Evolutionary conservation across 225 moss, liverwort and hornwort genomes (phyloP).

Genomic region (Neckera pumila): DNA sequence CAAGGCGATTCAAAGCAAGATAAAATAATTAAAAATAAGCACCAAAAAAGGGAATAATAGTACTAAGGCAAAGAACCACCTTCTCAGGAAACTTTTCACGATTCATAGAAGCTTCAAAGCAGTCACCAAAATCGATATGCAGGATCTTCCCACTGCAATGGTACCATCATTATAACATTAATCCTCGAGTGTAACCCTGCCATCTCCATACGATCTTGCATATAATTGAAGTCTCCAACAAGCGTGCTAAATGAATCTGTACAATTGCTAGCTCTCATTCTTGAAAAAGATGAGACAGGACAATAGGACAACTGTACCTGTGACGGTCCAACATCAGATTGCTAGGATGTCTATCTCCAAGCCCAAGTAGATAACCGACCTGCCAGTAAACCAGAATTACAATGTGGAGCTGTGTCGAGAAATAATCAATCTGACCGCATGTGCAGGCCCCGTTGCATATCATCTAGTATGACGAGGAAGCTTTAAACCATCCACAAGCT

Average conservation of each 20-base stretch:
- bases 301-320: conserved; percentile 29
- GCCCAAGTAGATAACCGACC: conserved; percentile 94
- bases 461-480: neutral
- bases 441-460: neutral
- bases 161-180: neutral
- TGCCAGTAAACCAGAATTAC: conserved; percentile 15
- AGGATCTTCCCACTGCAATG: conserved; percentile 81
- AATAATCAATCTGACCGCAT: neutral
- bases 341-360: conserved; percentile 97
- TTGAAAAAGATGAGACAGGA: neutral
- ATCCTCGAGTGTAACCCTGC: neutral
- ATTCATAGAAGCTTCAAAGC: conserved; percentile 99
- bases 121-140: conserved; percentile 99
- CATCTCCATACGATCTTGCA: neutral
- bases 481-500: neutral
- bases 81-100: conserved; percentile 99
- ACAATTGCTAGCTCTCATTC: neutral
- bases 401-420: neutral
- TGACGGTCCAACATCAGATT: conserved; percentile 95
- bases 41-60: neutral
- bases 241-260: neutral
- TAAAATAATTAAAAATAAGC: neutral
- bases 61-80: conserved; percentile 11
- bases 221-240: neutral
- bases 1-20: neutral